phyloP scores from a whole-genome alignment of 2,329 filamentous ascomycete species.

The Sporothrix euskadiensis region DNA sequence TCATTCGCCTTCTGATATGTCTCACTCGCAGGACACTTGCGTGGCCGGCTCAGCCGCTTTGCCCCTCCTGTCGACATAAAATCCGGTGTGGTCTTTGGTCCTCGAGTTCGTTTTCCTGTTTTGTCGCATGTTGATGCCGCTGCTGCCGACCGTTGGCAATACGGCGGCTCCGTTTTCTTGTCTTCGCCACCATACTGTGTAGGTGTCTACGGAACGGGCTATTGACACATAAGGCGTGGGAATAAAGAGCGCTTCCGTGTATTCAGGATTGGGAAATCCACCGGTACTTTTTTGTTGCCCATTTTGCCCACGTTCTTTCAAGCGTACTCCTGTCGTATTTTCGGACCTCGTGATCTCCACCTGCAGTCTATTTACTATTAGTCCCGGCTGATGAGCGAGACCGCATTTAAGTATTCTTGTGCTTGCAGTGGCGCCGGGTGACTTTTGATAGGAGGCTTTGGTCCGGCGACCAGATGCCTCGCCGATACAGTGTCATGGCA shows the following conservation, averaged over 20 bases:
- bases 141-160: neutral
- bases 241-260: neutral
- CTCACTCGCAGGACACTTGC: conserved; percentile 11
- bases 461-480: neutral
- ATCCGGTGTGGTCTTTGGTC: neutral
- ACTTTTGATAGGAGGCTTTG: neutral
- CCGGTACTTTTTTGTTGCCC: neutral
- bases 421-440: neutral
- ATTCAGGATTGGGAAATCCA: neutral
- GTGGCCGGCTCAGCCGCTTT: conserved; percentile 15
- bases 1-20: neutral
- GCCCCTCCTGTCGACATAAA: neutral
- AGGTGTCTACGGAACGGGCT: neutral
- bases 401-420: neutral
- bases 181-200: neutral
- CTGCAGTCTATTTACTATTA: neutral
- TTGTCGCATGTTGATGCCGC: neutral
- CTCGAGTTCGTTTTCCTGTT: neutral
- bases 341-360: neutral
- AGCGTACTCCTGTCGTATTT: neutral
- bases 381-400: neutral
- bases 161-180: neutral
- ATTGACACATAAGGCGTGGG: neutral
- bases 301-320: neutral
- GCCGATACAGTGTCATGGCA: neutral